Evolutionary conservation across 768 basidiomycete species (phyloP).

Genomic region (Russula brevipes): DNA sequence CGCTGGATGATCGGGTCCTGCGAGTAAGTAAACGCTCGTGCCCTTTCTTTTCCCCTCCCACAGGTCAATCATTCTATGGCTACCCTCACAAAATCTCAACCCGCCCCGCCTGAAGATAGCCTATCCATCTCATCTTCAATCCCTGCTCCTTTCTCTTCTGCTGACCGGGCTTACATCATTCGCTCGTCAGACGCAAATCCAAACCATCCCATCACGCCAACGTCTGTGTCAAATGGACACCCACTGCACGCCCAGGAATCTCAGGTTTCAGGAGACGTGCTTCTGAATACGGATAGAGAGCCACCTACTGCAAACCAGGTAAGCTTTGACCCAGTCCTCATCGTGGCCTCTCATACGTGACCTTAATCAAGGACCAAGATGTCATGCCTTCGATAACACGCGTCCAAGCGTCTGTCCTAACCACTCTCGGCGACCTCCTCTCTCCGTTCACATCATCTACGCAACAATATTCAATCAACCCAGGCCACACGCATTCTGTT

Average conservation of each 20-base stretch:
- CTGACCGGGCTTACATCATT: constrained; percentile 16
- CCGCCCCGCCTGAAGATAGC: constrained; percentile 2
- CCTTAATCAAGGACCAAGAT: constrained; percentile 41
- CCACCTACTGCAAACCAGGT: neutral
- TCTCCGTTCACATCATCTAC: constrained; percentile 37
- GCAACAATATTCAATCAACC: constrained; percentile 46
- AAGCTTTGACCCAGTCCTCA: neutral
- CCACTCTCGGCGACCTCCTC: constrained; percentile 66
- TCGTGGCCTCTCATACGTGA: neutral
- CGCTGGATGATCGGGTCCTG: neutral
- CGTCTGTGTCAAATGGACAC: neutral
- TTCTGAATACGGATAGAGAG: neutral
- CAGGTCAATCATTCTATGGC: constrained; percentile 10
- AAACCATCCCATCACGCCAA: neutral
- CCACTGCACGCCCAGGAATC: neutral
- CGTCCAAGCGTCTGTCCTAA: constrained; percentile 69
- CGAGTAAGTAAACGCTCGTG: no score
- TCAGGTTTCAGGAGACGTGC: neutral
- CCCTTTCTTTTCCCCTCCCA: neutral
- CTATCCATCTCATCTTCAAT: constrained; percentile 13
- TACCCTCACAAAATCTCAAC: constrained; percentile 19
- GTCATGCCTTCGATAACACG: constrained; percentile 66
- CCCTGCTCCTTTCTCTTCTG: constrained; percentile 21
- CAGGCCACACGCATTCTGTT: constrained; percentile 58
- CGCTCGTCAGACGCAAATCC: neutral